Evolutionary conservation across 805 yeast genomes (phyloP).

Genomic region (Cyberlindnera suaveolens): DNA sequence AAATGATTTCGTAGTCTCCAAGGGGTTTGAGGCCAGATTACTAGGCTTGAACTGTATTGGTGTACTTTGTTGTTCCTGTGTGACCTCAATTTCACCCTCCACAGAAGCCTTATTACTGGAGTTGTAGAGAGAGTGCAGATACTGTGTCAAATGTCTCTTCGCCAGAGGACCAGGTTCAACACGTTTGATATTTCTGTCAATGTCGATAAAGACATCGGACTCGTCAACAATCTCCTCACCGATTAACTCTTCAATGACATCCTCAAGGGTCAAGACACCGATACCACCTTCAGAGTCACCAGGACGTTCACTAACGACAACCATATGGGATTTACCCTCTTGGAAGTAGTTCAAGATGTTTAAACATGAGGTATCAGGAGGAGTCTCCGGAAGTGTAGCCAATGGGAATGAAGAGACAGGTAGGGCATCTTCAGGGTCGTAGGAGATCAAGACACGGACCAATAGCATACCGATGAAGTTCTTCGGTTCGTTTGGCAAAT

Average conservation of each 20-base stretch:
- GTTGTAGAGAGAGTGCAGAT: slow-evolving; percentile 56
- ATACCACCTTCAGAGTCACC: slow-evolving; percentile 80
- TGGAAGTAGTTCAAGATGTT: slow-evolving; percentile 94
- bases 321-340: slow-evolving; percentile 97
- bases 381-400: slow-evolving; percentile 94
- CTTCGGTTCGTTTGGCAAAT: slow-evolving; percentile 79
- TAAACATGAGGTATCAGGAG: slow-evolving; percentile 84
- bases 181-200: slow-evolving; percentile 80
- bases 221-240: slow-evolving; percentile 98
- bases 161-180: slow-evolving; percentile 70
- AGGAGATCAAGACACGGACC: slow-evolving; percentile 86
- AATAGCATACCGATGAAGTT: slow-evolving; percentile 94
- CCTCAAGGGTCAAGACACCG: slow-evolving; percentile 92
- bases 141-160: slow-evolving; percentile 61
- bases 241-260: slow-evolving; percentile 95
- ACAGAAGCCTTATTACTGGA: slow-evolving; percentile 37
- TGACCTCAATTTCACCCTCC: slow-evolving; percentile 21
- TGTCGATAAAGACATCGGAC: slow-evolving; percentile 88
- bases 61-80: not conserved
- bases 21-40: slow-evolving; percentile 65
- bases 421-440: slow-evolving; percentile 92
- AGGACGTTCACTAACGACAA: slow-evolving; percentile 79
- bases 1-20: slow-evolving; percentile 56
- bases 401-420: slow-evolving; percentile 92
- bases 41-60: slow-evolving; percentile 26